A percentile compares a stretch with the other conserved stretches of the same genome.
Evolutionary conservation across 495 filamentous ascomycete genomes (phyloP).

Genomic region (Eremomyces bilateralis): DNA sequence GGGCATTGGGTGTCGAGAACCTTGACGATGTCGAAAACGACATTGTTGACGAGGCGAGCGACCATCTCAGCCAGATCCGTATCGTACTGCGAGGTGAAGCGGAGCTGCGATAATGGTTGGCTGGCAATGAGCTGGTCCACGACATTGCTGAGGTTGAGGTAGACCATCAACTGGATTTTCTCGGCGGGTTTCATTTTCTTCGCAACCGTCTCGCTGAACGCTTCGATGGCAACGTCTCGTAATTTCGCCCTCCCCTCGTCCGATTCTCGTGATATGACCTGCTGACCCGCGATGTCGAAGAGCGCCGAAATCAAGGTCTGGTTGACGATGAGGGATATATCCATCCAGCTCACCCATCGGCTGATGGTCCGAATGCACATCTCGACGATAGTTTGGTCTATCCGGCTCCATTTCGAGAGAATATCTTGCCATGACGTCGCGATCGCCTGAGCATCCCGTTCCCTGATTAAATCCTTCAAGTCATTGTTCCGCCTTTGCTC

Average conservation of each 20-base stretch:
- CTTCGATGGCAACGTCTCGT: constrained; percentile 70
- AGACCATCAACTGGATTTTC: constrained; percentile 82
- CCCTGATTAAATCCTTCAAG: constrained; percentile 73
- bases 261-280: constrained; percentile 26
- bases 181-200: constrained; percentile 93
- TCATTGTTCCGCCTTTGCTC: constrained; percentile 62
- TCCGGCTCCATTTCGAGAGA: constrained; percentile 53
- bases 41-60: constrained; percentile 87
- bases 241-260: constrained; percentile 45
- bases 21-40: constrained; percentile 63
- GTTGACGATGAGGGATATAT: constrained; percentile 82
- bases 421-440: constrained; percentile 81
- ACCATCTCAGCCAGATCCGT: constrained; percentile 85
- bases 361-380: constrained; percentile 73
- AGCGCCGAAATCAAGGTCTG: constrained; percentile 63
- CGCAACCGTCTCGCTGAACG: constrained; percentile 81
- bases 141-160: constrained; percentile 67
- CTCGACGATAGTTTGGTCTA: constrained; percentile 54
- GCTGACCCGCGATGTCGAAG: constrained; percentile 47
- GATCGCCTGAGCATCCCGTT: constrained; percentile 67
- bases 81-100: constrained; percentile 69
- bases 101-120: constrained; percentile 43
- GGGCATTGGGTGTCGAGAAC: constrained; percentile 43
- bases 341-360: constrained; percentile 95
- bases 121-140: constrained; percentile 62